Base-by-base conservation (phyloP, 2,329 filamentous ascomycete species). In the Pseudogymnoascus sp. region DNA sequence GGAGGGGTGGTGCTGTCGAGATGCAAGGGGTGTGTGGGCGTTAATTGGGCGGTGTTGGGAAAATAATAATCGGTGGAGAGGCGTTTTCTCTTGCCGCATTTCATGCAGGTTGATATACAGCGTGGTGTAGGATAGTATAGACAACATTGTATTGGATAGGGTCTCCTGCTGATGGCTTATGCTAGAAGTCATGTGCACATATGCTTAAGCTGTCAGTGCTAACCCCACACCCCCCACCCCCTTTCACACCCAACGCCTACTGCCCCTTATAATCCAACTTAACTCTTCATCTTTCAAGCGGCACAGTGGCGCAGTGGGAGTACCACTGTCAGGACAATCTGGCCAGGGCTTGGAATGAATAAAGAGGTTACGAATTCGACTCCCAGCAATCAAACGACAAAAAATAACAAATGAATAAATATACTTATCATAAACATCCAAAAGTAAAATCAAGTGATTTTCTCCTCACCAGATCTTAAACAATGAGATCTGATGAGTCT, bases 41-140 rank as follows among this genome's bases (percentile, higher is more conserved):
- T 53, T 53, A 53, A 31, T 18, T 53, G 25, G 46, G 25, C 25
- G 46, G 11, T 53, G 4, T 53, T 53, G 46, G 46, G 46, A 3
- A 53, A 31, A 34, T 53, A 31, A 53, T 53, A 53, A 34, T 34
- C n/a, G 25, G 25, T 53, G 46, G 46, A 53, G 25, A 53, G 46
- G 46, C 46, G 46, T 38, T 38, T 53, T 53, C 46, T 53, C 46
- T 53, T 53, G 46, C 46, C 25, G 46, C 25, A 53, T 34, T 53
- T 53, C 25, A 53, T 53, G 46, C 46, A 53, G 46, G 14, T 53
- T 53, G 46, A 34, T 53, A 34, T 53, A 53, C 25, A 34, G 46
- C 25, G 46, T 31, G 46, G 31, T 53, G 46, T 53, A 53, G 46
- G 25, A 53, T 53, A 53, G 46, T 53, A 53, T 53, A 53, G 25